Conservation (phyloP, 1,139 yeast species). For the Scheffersomyces quercinus region DNA sequence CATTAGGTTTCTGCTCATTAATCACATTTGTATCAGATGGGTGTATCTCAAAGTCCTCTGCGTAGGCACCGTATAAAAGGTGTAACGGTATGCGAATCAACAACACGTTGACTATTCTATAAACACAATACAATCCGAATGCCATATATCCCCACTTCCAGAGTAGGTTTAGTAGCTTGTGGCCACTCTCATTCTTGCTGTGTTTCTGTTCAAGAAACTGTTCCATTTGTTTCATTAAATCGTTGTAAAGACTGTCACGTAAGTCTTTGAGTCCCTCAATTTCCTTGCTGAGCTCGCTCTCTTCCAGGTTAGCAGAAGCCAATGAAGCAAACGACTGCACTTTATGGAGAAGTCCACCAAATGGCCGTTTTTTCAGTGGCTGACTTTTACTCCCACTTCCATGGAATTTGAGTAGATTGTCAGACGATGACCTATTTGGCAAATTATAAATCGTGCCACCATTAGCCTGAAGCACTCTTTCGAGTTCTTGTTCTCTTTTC, state of each 20-base stretch:
- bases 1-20: constrained; percentile 2
- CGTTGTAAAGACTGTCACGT: constrained; percentile 30
- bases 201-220: constrained; percentile 14
- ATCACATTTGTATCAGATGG: constrained; percentile 8
- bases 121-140: constrained; percentile 65
- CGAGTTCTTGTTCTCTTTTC: constrained; percentile 35
- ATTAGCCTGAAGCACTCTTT: constrained; percentile 16
- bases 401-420: constrained; percentile 10
- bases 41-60: constrained; percentile 6
- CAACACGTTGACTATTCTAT: constrained; percentile 54
- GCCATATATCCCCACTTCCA: constrained; percentile 19
- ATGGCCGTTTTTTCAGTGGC: constrained; percentile 10
- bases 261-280: constrained; percentile 33
- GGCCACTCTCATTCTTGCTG: constrained; percentile 1
- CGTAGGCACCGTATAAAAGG: constrained; percentile 3
- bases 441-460: constrained; percentile 32
- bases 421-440: constrained; percentile 13
- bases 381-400: background rate
- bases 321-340: constrained; percentile 47
- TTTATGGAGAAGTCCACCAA: constrained; percentile 34
- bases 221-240: constrained; percentile 22
- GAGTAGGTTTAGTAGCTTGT: background rate
- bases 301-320: constrained; percentile 22
- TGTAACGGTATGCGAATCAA: constrained; percentile 38
- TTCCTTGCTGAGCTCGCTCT: constrained; percentile 36